Evolutionary conservation across 495 filamentous ascomycete species (phyloP).

Genomic region (Ramalina peruviana): DNA sequence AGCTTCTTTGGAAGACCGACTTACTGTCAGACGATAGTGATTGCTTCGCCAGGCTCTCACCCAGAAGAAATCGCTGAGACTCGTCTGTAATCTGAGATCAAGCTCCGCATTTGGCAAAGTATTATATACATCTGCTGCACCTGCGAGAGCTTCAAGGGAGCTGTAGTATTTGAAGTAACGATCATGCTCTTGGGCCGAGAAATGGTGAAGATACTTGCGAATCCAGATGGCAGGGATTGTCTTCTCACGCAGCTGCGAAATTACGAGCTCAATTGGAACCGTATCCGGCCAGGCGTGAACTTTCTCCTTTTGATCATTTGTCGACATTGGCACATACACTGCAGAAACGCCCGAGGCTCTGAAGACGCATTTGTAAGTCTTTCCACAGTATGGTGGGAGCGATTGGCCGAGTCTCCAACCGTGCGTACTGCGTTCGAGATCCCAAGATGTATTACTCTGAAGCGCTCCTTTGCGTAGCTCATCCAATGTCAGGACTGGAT

Average conservation of each 20-base stretch:
- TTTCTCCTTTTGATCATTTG: background rate
- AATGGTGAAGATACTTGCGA: background rate
- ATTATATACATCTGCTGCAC: background rate
- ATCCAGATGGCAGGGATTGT: background rate
- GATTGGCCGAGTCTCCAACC: background rate
- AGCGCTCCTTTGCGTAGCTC: too few species aligned
- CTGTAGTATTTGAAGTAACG: background rate
- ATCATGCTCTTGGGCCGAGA: background rate
- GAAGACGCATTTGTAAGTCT: background rate
- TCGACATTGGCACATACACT: background rate
- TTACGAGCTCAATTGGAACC: background rate
- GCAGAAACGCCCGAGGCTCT: background rate
- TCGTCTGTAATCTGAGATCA: background rate
- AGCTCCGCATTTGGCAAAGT: background rate
- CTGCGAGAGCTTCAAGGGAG: slow-evolving; percentile 3
- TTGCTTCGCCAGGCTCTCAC: background rate
- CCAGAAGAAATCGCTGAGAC: background rate
- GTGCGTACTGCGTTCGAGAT: background rate
- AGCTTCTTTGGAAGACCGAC: background rate
- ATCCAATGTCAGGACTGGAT: too few species aligned
- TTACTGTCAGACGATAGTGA: background rate
- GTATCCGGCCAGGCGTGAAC: background rate
- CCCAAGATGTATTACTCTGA: background rate
- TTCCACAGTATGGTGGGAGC: background rate
- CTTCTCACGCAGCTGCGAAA: background rate